Evolutionary conservation across 805 yeast species (phyloP), one percentile per base, ranked within the genome.

Genomic region (Myxozyma geophila): DNA sequence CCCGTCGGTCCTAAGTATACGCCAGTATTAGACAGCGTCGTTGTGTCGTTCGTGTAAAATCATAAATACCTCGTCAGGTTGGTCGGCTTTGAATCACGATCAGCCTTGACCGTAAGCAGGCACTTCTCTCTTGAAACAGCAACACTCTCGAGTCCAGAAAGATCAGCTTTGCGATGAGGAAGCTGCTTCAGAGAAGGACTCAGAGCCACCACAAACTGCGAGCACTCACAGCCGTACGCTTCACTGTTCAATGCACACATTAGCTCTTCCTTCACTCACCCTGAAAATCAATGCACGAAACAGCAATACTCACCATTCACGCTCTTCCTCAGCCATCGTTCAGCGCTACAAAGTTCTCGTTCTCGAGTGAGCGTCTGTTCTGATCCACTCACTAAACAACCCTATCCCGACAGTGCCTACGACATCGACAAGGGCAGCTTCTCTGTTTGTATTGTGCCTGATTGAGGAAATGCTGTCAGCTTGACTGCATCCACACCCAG

Each of bases 151-250:
- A 58, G 46, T 9, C 57, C 48, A 9, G 52, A 53, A 3, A 62
- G 54, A 28, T 40, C 49, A 10, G 58, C 37, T n/a, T 58, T 49
- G 12, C 66, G 59, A 6, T 19, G 62, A 3, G 66, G 66, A 35
- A 62, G 59, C 47, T 53, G 36, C 15, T 50, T 13, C 15, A 62
- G 51, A n/a, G 62, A 28, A 12, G 66, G 66, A 13, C 54, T 17
- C 15, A 62, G 39, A 9, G 66, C 56, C n/a, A 62, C 46, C 37
- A 62, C 40, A 33, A 58, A 58, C 46, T 62, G 59, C 12, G 55
- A 43, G 35, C 66, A 62, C 19, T 50, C 48, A 35, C 66, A 62
- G n/a, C 54, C 39, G 48, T 62, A 62, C n/a, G 66, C 59, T 43
- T 43, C 47, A n/a, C 47, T 43, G 7, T 4, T 2, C 28, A 28